Evolutionary conservation across 164 flowering plant genomes (phyloP), one percentile per base, ranked within the genome.

Genomic region (Umbilicus rupestris): DNA sequence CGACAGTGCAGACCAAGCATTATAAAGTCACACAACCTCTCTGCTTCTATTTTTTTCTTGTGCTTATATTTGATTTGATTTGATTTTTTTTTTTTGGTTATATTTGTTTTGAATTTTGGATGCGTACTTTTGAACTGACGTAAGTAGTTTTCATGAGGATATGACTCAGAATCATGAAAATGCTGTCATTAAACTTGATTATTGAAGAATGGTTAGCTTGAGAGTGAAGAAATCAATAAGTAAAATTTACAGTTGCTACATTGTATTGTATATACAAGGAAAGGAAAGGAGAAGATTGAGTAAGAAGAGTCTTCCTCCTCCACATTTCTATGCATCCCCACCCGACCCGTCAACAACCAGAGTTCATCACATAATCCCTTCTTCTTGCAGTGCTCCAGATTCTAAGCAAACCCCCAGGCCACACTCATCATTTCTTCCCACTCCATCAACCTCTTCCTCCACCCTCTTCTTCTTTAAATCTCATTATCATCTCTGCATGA

Each of bases 361-460:
- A 22, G 29, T 52, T 52, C 58, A 20, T 52, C 58, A 52, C 58
- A 37, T n/a, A 37, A 33, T n/a, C 65, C 15, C 24, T 2, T 66
- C 69, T 39, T 42, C 39, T 70, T 47, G 68, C 66, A 69, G 39
- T 70, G 41, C 64, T 68, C 75, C 63, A 63, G 67, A 64, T 81
- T 79, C 75, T 81, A 86, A 84, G 90, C 85, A 84, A 82, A 74
- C 82, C 84, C n/a, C n/a, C n/a, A n/a, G n/a, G n/a, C 82, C 81
- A 83, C 68, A 67, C 65, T 76, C 79, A 82, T 78, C 42, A 35
- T 33, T 62, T 39, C 65, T 84, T 78, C 60, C 83, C 84, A 67
- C 80, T 73, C 71, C 79, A 75, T 72, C 64, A 83, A 83, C 83
- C 78, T 78, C 80, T 70, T 78, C 73, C 66, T 70, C 14, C 11